A percentile compares a stretch with the other conserved stretches of the same genome.
Conservation (phyloP, 1,284 basidiomycete species). For the Malassezia arunalokei region DNA sequence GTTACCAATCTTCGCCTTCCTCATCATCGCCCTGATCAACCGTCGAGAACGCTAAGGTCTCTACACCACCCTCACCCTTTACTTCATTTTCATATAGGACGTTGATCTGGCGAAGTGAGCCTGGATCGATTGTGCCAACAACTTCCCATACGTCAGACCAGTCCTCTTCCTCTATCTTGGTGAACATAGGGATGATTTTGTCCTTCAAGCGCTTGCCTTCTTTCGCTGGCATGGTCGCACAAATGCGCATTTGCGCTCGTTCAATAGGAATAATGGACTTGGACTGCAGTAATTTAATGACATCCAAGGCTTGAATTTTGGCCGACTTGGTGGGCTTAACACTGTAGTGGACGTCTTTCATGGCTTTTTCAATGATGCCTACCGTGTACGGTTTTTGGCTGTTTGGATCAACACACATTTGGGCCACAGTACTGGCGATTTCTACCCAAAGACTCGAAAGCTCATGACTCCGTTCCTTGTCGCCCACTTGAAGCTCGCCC, state of each 20-base stretch:
- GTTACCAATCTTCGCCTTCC: slow-evolving; percentile 15
- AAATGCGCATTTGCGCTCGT: slow-evolving; percentile 79
- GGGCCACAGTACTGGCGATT: slow-evolving; percentile 82
- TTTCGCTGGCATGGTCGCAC: slow-evolving; percentile 63
- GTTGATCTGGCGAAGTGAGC: slow-evolving; percentile 74
- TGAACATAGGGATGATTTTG: slow-evolving; percentile 60
- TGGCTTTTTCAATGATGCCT: slow-evolving; percentile 94
- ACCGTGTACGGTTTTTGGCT: slow-evolving; percentile 83
- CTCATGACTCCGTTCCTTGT: slow-evolving; percentile 88
- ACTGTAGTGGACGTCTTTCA: slow-evolving; percentile 85
- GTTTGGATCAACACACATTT: slow-evolving; percentile 84
- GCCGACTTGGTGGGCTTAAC: slow-evolving; percentile 77
- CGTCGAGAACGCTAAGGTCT: slow-evolving; percentile 49
- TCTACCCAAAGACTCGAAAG: slow-evolving; percentile 71
- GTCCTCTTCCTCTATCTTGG: slow-evolving; percentile 75
- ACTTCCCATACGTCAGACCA: slow-evolving; percentile 71
- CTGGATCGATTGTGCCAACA: slow-evolving; percentile 78
- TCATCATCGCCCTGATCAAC: slow-evolving; percentile 35
- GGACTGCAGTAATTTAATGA: slow-evolving; percentile 62
- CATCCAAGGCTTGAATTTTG: slow-evolving; percentile 75
- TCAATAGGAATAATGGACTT: slow-evolving; percentile 78
- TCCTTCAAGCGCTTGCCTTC: slow-evolving; percentile 64
- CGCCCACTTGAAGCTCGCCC: slow-evolving; percentile 91
- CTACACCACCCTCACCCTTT: slow-evolving; percentile 61
- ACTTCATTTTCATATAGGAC: slow-evolving; percentile 72